Percentiles rank a stretch among this genome's conserved stretches.
Conservation (phyloP, 495 filamentous ascomycete species). For the Pseudevernia furfuracea region DNA sequence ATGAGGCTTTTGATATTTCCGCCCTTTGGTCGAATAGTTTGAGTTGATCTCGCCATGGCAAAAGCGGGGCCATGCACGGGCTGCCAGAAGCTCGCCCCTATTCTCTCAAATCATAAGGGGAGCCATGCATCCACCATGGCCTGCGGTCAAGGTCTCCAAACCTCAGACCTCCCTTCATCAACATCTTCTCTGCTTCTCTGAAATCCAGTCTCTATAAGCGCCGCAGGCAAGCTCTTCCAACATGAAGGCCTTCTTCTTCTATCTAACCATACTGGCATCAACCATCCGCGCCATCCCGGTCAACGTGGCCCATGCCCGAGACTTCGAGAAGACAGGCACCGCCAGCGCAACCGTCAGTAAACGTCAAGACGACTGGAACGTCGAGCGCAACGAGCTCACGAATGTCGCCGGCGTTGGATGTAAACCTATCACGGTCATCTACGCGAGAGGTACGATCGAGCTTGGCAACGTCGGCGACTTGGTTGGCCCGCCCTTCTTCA, state of each 20-base stretch:
- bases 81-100: not conserved
- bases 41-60: not conserved
- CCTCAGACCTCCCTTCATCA: not conserved
- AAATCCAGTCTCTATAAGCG: not conserved
- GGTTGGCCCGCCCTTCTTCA: constrained; percentile 49
- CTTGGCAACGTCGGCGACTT: constrained; percentile 48
- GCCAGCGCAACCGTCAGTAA: constrained; percentile 9
- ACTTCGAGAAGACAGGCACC: constrained; percentile 14
- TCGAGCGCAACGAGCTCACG: constrained; percentile 33
- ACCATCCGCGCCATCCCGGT: constrained; percentile 17
- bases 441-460: constrained; percentile 37
- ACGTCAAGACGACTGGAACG: constrained; percentile 17
- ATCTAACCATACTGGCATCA: constrained; percentile 29
- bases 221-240: not conserved
- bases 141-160: not conserved
- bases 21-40: not conserved
- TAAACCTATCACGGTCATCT: constrained; percentile 37
- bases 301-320: constrained; percentile 4
- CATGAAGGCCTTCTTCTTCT: constrained; percentile 30
- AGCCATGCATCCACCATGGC: not conserved
- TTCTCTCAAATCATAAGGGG: not conserved
- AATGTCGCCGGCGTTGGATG: constrained; percentile 22
- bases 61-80: not conserved
- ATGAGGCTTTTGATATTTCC: not conserved
- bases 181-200: not conserved